Evolutionary conservation across 768 basidiomycete species (phyloP), one percentile per base, ranked within the genome.

Genomic region (Cystobasidium tubakii): DNA sequence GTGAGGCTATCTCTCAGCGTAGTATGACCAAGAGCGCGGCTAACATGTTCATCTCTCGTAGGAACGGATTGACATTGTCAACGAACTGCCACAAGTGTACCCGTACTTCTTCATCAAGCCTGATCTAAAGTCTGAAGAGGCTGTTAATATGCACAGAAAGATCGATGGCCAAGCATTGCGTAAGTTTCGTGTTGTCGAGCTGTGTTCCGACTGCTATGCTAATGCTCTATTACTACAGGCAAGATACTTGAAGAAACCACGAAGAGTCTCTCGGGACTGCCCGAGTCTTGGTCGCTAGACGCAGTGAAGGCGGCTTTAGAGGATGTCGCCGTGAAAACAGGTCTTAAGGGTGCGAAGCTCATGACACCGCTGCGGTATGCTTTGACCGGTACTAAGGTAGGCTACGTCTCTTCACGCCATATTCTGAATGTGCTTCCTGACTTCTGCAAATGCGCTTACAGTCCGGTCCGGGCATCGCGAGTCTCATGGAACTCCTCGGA

Each of bases 81-180:
- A 84, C 44, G 92, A 95, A 75, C 84, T 96, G 43, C 86, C 89
- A 0, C 77, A 79, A 0, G 83, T 87, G 27, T 88, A 87, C 0
- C 86, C 89, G 0, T 95, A 88, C 80, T 87, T 95, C 81, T 97
- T 96, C 80, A 80, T 86, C 21, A 85, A 87, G 1, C 91, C 91
- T 0, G 83, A 89, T 65, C 84, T 87, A 70, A 64, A 81, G 0
- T 83, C 85, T 0, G 80, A 85, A 0, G 86, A 88, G 69, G 88
- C 90, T 0, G 78, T 81, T 23, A 43, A 60, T 21, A 71, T 71
- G 69, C 69, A 7, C 25, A 60, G 21, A 33, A 71, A 60, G 53
- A 27, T 71, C 15, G 63, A 81, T 78, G 15, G 87, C 92, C 85
- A 76, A 84, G 29, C 81, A 82, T 33, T 81, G 43, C 46, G 66